Evolutionary conservation across 1,284 basidiomycete genomes (phyloP), one percentile per base, ranked within the genome.

Genomic region (Tremellales sp.): DNA sequence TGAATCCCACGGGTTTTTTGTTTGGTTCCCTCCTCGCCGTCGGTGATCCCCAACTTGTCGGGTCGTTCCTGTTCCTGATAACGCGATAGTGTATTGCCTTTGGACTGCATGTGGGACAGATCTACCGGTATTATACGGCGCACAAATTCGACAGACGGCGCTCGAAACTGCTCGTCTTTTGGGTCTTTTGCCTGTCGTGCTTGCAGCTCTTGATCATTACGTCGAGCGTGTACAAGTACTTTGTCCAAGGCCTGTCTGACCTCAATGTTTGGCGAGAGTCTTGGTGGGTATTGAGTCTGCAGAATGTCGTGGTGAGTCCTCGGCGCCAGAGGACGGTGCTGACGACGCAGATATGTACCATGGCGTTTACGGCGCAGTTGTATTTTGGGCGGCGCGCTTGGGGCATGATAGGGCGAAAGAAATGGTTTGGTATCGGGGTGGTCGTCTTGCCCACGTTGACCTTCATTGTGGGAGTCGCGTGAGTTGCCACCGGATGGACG

Each of bases 281-380:
- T 32, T 61, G 60, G 53, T 62, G 60, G 59, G 60, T 56, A 4
- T 44, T 66, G 14, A 60, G 56, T 28, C 51, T 64, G n/a, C 64
- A 66, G 34, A 62, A 66, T 58, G 64, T 58, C n/a, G 35, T 64
- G 50, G 64, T 66, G 46, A 51, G 61, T 56, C 18, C 14, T 8
- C 25, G 19, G 18, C 22, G 12, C 14, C 22, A 31, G 36, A 31
- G 47, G 26, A 35, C 25, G 24, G 9, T 32, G 13, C 21, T 34
- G 26, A 26, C 8, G 32, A 31, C 29, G 29, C 10, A 35, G 25
- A 26, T 7, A n/a, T 22, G 32, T 29, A 60, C 63, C 14, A 60
- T 66, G 52, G 64, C 60, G 6, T 61, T 54, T 34, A 66, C 64
- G 0, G 60, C 58, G 2, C 62, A 66, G 33, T 41, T 61, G 12